Percentiles rank a stretch among this genome's conserved stretches.
phyloP scores from a whole-genome alignment of 2,329 filamentous ascomycete genomes.

The Calonectria hongkongensis region DNA sequence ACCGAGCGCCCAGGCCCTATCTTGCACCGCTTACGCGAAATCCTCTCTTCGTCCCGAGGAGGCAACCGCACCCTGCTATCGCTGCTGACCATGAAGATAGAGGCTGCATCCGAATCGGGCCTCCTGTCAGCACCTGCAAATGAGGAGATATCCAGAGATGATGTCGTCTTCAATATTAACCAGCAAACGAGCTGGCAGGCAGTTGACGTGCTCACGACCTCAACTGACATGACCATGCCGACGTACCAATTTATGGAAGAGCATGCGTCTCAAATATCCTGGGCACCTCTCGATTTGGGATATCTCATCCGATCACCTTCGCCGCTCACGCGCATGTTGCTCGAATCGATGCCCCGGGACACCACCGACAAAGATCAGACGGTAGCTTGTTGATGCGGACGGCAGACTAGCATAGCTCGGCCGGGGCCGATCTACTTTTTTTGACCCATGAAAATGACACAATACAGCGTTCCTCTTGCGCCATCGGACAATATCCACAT shows the following conservation, averaged over 20 bases:
- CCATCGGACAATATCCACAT: conserved; percentile 44
- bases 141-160: conserved; percentile 25
- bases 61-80: conserved; percentile 64
- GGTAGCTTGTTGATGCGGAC: conserved; percentile 30
- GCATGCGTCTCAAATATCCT: conserved; percentile 52
- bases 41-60: conserved; percentile 64
- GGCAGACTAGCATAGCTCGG: conserved; percentile 1
- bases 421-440: conserved; percentile 30
- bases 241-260: conserved; percentile 56
- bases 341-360: conserved; percentile 52
- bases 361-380: conserved; percentile 43
- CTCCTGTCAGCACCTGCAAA: conserved; percentile 39
- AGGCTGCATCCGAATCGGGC: conserved; percentile 47
- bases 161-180: conserved; percentile 40
- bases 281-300: conserved; percentile 52
- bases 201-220: conserved; percentile 44
- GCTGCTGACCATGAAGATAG: conserved; percentile 58
- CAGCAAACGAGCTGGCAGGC: conserved; percentile 43
- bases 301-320: conserved; percentile 53
- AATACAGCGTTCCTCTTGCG: conserved; percentile 42
- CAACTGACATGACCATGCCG: conserved; percentile 47
- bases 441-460: conserved; percentile 41
- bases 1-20: conserved; percentile 59
- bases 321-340: conserved; percentile 53
- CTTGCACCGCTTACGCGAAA: conserved; percentile 61